phyloP scores from a whole-genome alignment of 495 filamentous ascomycete genomes.

The Antarctomyces pellizariae region DNA sequence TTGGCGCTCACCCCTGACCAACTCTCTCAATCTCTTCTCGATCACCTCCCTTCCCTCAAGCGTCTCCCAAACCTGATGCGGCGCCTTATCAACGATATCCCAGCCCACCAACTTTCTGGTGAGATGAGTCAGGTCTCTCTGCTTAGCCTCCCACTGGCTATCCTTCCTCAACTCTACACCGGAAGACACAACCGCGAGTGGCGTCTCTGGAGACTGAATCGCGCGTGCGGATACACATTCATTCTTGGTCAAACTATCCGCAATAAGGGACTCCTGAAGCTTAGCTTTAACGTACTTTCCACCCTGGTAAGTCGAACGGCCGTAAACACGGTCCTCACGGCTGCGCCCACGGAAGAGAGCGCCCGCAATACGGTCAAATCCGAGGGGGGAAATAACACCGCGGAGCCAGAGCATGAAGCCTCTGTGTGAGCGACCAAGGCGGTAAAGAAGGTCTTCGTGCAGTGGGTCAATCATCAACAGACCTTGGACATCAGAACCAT shows the following conservation, averaged over 20 bases:
- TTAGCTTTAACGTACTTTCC: slow-evolving; percentile 71
- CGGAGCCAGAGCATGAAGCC: slow-evolving; percentile 73
- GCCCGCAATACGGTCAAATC: slow-evolving; percentile 51
- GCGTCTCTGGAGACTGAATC: slow-evolving; percentile 51
- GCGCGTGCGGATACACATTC: slow-evolving; percentile 53
- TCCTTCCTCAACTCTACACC: slow-evolving; percentile 31
- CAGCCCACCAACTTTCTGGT: slow-evolving; percentile 56
- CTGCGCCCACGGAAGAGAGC: slow-evolving; percentile 58
- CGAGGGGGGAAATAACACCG: slow-evolving; percentile 66
- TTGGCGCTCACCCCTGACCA: slow-evolving; percentile 23
- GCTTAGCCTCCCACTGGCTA: slow-evolving; percentile 49
- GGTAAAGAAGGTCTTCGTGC: slow-evolving; percentile 59
- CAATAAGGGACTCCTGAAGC: slow-evolving; percentile 80
- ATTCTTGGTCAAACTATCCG: slow-evolving; percentile 52
- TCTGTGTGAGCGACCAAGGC: slow-evolving; percentile 36
- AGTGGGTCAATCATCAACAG: slow-evolving; percentile 70
- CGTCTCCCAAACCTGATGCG: slow-evolving; percentile 68
- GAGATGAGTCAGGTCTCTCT: slow-evolving; percentile 59
- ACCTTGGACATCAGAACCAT: slow-evolving; percentile 44
- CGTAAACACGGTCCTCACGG: slow-evolving; percentile 67
- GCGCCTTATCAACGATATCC: slow-evolving; percentile 68
- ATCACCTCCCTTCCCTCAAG: slow-evolving; percentile 41
- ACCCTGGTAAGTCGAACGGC: slow-evolving; percentile 48
- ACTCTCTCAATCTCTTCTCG: slow-evolving; percentile 38
- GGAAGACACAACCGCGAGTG: slow-evolving; percentile 63